Evolutionary conservation across 768 basidiomycete species (phyloP), one percentile per base, ranked within the genome.

Genomic region (Mycena indigotica): DNA sequence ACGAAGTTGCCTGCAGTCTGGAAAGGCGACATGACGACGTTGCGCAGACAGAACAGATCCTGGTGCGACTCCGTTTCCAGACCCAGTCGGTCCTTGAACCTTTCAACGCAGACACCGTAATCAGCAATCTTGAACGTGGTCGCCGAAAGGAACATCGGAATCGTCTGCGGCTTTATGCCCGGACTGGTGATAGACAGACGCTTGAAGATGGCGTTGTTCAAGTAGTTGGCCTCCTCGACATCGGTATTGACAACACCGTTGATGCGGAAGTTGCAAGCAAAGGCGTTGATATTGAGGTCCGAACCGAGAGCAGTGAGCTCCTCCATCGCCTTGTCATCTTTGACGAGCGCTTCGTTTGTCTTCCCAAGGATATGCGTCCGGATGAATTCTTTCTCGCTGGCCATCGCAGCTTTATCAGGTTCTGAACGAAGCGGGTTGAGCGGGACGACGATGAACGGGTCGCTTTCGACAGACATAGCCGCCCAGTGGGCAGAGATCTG

Each of bases 261-360:
- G 41, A 72, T 55, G 10, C 69, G 64, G 68, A 80, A 79, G 66
- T 80, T 80, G 67, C 72, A 72, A 1, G 73, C 71, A 51, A 80
- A 81, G 3, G 73, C 69, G 53, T 80, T 79, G 67, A 81, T 78
- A 41, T 66, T 71, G 51, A 80, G 68, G 58, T 80, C 80, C 5
- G 73, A 73, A 3, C 75, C 78, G 2, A 75, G 30, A 12, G 62
- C 54, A 15, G 56, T 29, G 38, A 75, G 52, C 21, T 66, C 48
- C 2, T 65, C 50, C 59, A 62, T 51, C 4, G 72, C 66, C 12
- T 63, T 53, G 26, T 50, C 17, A 57, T 75, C 69, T 17, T 60
- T 35, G 28, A 68, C 41, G 29, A 76, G 26, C 1, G 72, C 73
- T 16, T 60, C 53, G 61, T 77, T 75, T 4, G 65, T 55, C 5